A percentile compares a stretch with the other conserved stretches of the same genome.
Conservation (phyloP, 1,284 basidiomycete genomes). For the Inonotus obliquus region DNA sequence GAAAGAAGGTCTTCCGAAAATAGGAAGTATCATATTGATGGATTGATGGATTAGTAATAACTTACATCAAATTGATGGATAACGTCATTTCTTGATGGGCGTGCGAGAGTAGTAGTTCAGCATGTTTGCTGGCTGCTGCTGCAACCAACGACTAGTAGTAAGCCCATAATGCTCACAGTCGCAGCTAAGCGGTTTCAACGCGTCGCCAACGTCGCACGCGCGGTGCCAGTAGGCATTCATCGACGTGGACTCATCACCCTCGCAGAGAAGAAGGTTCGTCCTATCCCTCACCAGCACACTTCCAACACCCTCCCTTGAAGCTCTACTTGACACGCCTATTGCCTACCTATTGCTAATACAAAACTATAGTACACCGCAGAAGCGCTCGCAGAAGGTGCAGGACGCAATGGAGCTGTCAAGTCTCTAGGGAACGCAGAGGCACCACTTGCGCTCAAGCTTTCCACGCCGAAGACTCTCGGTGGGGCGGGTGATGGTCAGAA, state of each 20-base stretch:
- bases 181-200: neutral
- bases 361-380: slow-evolving; percentile 47
- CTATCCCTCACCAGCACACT: neutral
- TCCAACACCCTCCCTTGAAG: too few species aligned
- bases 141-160: too few species aligned
- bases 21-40: too few species aligned
- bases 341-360: neutral
- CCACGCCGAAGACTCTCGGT: slow-evolving; percentile 48
- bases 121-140: too few species aligned
- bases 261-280: slow-evolving; percentile 14
- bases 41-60: too few species aligned
- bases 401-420: slow-evolving; percentile 46
- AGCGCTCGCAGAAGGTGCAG: slow-evolving; percentile 47
- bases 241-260: slow-evolving; percentile 11
- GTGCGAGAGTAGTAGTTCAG: too few species aligned
- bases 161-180: slow-evolving; percentile 5
- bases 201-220: neutral
- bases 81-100: too few species aligned
- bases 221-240: neutral
- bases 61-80: too few species aligned
- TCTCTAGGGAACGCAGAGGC: slow-evolving; percentile 37
- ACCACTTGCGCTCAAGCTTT: slow-evolving; percentile 41
- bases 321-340: neutral
- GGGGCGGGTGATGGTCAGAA: slow-evolving; percentile 53
- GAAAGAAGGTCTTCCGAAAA: too few species aligned